Evolutionary conservation across 2,329 filamentous ascomycete species (phyloP), one percentile per base, ranked within the genome.

Genomic region (Thelonectria olida): DNA sequence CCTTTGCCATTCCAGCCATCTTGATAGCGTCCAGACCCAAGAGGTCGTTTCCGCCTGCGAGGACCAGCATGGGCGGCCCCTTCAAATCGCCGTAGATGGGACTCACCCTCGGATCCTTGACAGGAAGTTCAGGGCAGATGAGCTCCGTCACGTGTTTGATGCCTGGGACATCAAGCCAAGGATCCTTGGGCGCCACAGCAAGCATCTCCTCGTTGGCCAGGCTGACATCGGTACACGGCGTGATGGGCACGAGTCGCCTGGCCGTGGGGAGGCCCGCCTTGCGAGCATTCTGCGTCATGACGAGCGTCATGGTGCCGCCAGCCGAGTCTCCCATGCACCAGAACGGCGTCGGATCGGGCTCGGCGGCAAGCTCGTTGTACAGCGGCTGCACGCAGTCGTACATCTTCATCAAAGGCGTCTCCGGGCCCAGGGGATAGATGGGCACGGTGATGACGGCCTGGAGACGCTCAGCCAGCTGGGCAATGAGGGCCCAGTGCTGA

Each of bases 341-440:
- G 22, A 76, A 71, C 1, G 74, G 74, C 25, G 69, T 66, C 20
- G 64, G 57, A 12, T 74, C 73, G 15, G 67, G 54, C 20, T 69
- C 66, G 5, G 67, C 62, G 5, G 72, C 74, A 50, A 76, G 65
- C 9, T 75, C 72, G 38, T 76, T 70, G 63, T 76, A 66, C 23
- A 75, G 63, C 13, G 73, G 73, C 64, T 74, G 71, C 5, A 76
- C 64, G 28, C 67, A 65, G 42, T 73, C 73, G 38, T 74, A 76
- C 65, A 75, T 74, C 34, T 71, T 70, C 60, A 68, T 58, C n/a
- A 76, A 64, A 19, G 64, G 66, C 41, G 68, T 69, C 52, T 76
- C 74, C 5, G 74, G 74, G 0, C 69, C 74, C 25, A 76, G 65
- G 7, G 75, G 75, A 42, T 75, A 75, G 38, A 76, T 66, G 17